Evolutionary conservation across 2,329 filamentous ascomycete genomes (phyloP).

Genomic region (Talaromyces piceae): DNA sequence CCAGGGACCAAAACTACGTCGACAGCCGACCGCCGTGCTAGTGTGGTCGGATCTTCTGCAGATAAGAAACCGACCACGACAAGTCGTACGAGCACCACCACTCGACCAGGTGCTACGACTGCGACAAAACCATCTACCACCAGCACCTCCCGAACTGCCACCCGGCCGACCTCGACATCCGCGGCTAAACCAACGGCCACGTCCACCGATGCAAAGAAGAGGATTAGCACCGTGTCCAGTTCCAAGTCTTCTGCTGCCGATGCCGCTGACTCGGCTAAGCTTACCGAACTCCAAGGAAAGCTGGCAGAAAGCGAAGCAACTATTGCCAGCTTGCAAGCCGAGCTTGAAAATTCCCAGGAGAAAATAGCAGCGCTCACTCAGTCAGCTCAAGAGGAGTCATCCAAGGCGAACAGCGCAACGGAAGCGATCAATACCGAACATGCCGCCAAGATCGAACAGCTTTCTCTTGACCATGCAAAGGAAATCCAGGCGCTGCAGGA

Average conservation of each 20-base stretch:
- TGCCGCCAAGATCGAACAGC: slow-evolving; percentile 24
- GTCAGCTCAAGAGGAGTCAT: slow-evolving; percentile 17
- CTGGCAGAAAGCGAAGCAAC: slow-evolving; percentile 31
- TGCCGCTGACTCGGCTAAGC: slow-evolving; percentile 22
- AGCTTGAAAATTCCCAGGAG: slow-evolving; percentile 29
- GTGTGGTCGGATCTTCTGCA: slow-evolving; percentile 27
- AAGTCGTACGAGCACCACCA: slow-evolving; percentile 14
- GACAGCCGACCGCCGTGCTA: slow-evolving; percentile 31
- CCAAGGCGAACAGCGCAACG: slow-evolving; percentile 17
- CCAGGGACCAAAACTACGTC: slow-evolving; percentile 25
- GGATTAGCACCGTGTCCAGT: slow-evolving; percentile 29
- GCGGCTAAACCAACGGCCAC: slow-evolving; percentile 16
- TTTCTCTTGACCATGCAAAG: slow-evolving; percentile 25
- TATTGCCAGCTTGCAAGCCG: slow-evolving; percentile 24
- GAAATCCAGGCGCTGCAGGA: slow-evolving; percentile 26
- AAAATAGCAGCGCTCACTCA: slow-evolving; percentile 26
- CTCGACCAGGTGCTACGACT: slow-evolving; percentile 5
- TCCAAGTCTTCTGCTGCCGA: slow-evolving; percentile 22
- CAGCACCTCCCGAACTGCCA: slow-evolving; percentile 18
- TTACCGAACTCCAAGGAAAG: slow-evolving; percentile 28
- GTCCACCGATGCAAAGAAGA: slow-evolving; percentile 26
- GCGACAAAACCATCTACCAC: slow-evolving; percentile 20
- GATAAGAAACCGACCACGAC: slow-evolving; percentile 25
- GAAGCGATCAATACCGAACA: slow-evolving; percentile 25
- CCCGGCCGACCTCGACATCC: slow-evolving; percentile 16